A percentile compares a stretch with the other conserved stretches of the same genome.
Conservation (phyloP, 208 protist genomes). For the Endotrypanum monterogeii region DNA sequence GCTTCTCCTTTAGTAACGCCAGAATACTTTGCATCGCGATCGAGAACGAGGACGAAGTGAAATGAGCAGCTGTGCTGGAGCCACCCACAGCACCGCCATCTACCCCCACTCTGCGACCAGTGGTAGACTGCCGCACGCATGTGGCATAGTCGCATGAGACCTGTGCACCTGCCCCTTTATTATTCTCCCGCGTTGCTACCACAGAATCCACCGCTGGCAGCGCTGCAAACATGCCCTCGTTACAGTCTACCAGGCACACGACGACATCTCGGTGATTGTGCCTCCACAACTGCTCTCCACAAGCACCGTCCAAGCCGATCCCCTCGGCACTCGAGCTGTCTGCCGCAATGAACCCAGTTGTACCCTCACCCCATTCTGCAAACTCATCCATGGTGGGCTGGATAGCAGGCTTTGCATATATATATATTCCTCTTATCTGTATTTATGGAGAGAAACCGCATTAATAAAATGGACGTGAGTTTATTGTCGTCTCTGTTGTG, state of each 20-base stretch:
- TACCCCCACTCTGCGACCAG: not conserved
- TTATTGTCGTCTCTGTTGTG: not conserved
- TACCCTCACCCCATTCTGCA: constrained; percentile 53
- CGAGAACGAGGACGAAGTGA: constrained; percentile 27
- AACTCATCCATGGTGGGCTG: constrained; percentile 40
- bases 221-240: constrained; percentile 50
- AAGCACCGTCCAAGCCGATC: constrained; percentile 20
- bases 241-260: constrained; percentile 82
- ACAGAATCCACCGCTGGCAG: not conserved
- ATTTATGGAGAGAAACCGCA: not conserved
- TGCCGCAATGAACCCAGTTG: constrained; percentile 20
- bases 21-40: constrained; percentile 53
- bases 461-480: not conserved
- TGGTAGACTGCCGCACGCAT: not conserved
- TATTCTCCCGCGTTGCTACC: not conserved
- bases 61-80: not conserved
- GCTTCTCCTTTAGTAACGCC: constrained; percentile 64
- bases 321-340: constrained; percentile 20
- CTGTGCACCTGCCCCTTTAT: not conserved
- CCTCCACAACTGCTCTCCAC: constrained; percentile 18
- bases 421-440: not conserved
- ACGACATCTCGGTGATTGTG: constrained; percentile 54
- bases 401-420: too few species aligned
- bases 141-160: not conserved
- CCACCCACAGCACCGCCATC: not conserved